phyloP scores from a whole-genome alignment of 2,329 filamentous ascomycete species.

The Clathrospora elynae region DNA sequence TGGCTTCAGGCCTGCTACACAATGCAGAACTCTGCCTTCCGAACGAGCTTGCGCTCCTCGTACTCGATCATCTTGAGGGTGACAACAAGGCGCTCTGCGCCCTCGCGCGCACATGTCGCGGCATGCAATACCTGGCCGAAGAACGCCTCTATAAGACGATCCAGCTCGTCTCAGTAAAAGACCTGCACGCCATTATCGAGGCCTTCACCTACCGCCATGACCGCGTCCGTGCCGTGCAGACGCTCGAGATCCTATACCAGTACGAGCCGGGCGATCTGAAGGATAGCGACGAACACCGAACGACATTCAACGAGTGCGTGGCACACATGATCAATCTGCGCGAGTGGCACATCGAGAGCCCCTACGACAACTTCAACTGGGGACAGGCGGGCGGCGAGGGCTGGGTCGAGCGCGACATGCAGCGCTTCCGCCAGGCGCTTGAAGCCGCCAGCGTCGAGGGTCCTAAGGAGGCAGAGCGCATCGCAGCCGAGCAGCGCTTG shows the following conservation, averaged over 20 bases:
- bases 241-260: constrained; percentile 41
- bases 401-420: constrained; percentile 45
- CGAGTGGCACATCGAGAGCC: constrained; percentile 44
- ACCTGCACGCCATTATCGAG: constrained; percentile 32
- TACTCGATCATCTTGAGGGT: constrained; percentile 34
- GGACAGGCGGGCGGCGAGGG: constrained; percentile 28
- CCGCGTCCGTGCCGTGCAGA: constrained; percentile 39
- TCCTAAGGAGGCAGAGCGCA: constrained; percentile 19
- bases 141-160: constrained; percentile 42
- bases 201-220: constrained; percentile 32
- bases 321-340: constrained; percentile 38
- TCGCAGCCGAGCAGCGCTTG: constrained; percentile 19
- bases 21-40: constrained; percentile 26
- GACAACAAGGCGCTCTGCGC: constrained; percentile 31
- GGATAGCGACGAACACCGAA: constrained; percentile 28
- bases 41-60: constrained; percentile 37
- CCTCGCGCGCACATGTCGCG: constrained; percentile 39
- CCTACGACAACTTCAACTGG: constrained; percentile 45
- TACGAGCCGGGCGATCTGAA: constrained; percentile 25
- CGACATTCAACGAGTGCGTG: constrained; percentile 37
- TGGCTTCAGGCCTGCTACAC: constrained; percentile 24
- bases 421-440: constrained; percentile 34
- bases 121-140: constrained; percentile 40
- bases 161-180: constrained; percentile 32
- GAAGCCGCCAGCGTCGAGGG: constrained; percentile 33